These are phyloP conservation scores for Hygrophoropsis aurantiaca DNA, from an alignment of 768 basidiomycete genomes.

Conservation along the genomic window DNA sequence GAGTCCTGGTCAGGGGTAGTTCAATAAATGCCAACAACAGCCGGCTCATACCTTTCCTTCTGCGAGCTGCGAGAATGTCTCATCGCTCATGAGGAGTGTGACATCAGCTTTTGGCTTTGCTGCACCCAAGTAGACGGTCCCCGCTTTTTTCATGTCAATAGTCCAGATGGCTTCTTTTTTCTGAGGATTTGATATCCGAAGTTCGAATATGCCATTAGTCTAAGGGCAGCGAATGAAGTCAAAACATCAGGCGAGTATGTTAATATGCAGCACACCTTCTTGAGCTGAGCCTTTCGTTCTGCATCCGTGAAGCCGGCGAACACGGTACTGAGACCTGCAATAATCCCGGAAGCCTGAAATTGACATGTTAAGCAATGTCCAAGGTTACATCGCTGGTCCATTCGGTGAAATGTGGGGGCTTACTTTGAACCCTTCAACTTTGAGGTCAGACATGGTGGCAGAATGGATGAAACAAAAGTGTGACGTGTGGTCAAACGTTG, in stretches of 20 bases:
- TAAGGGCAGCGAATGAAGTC: constrained; percentile 22
- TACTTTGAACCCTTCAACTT: constrained; percentile 75
- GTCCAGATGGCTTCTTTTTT: constrained; percentile 82
- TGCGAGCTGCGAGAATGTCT: constrained; percentile 70
- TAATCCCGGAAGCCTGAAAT: constrained; percentile 63
- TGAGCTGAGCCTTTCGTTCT: constrained; percentile 68
- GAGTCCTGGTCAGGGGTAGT: not conserved
- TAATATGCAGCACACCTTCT: constrained; percentile 55
- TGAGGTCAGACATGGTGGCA: constrained; percentile 65
- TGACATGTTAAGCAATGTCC: not conserved
- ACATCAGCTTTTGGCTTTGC: constrained; percentile 72
- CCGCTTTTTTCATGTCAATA: constrained; percentile 89
- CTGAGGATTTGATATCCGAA: constrained; percentile 71
- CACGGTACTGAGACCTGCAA: constrained; percentile 49
- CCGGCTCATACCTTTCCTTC: constrained; percentile 71
- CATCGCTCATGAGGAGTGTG: constrained; percentile 75
- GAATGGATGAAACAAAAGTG: constrained; percentile 1
- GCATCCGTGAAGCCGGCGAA: constrained; percentile 55
- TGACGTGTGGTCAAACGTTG: not conserved
- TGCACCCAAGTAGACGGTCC: constrained; percentile 71
- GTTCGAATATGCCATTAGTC: constrained; percentile 88
- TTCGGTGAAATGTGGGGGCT: constrained; percentile 1
- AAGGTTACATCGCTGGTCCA: not conserved
- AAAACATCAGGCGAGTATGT: not conserved
- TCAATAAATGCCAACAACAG: no score